Evolutionary conservation across 208 protist genomes (phyloP).

Genomic region (Trypanosoma platydactyli): DNA sequence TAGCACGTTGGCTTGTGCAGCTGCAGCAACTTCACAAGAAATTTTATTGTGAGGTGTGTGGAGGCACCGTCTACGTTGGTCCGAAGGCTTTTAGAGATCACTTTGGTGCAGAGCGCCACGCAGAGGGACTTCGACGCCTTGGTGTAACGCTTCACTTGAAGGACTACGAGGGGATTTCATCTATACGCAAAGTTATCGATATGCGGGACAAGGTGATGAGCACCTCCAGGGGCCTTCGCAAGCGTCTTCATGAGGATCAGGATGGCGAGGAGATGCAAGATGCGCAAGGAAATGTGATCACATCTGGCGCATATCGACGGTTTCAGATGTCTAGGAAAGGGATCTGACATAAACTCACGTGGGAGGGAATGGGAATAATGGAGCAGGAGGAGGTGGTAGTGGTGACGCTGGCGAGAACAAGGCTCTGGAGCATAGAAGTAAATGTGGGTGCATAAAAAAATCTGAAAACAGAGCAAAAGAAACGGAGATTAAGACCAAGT

Average conservation of each 20-base stretch:
- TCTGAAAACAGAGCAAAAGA: too few relatives aligned
- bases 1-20: slow-evolving; percentile 78
- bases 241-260: slow-evolving; percentile 65
- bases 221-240: slow-evolving; percentile 37
- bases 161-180: slow-evolving; percentile 75
- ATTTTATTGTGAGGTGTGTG: slow-evolving; percentile 84
- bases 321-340: slow-evolving; percentile 44
- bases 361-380: too few relatives aligned
- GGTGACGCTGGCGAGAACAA: too few relatives aligned
- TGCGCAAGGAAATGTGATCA: slow-evolving; percentile 77
- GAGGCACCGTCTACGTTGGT: slow-evolving; percentile 83
- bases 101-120: slow-evolving; percentile 81
- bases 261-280: slow-evolving; percentile 88
- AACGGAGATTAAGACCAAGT: too few relatives aligned
- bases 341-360: neutral
- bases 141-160: slow-evolving; percentile 70
- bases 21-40: slow-evolving; percentile 84
- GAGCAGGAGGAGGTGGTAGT: too few relatives aligned
- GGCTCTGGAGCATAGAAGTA: too few relatives aligned
- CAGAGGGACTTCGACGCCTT: slow-evolving; percentile 75
- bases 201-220: slow-evolving; percentile 60
- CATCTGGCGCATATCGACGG: slow-evolving; percentile 53
- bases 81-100: slow-evolving; percentile 87
- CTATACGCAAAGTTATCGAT: slow-evolving; percentile 72
- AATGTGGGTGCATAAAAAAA: too few relatives aligned